Conservation (phyloP, 1,284 basidiomycete species). For the Fomitiporia mediterranea region DNA sequence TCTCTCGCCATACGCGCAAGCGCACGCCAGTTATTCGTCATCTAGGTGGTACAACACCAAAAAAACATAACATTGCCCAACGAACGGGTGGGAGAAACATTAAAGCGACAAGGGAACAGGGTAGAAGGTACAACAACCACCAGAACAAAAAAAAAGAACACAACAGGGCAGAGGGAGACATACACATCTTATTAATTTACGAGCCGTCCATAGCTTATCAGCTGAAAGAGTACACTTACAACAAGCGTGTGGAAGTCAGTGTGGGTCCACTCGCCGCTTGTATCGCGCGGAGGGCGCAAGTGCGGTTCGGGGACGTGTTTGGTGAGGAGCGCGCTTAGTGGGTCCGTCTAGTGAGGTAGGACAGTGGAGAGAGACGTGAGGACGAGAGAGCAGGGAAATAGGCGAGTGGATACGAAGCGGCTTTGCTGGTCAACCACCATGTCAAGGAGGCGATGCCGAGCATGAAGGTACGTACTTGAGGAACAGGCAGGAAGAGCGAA, state of each 20-base stretch:
- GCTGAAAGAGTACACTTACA: slow-evolving; percentile 42
- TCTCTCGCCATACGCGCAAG: slow-evolving; percentile 75
- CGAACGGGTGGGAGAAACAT: too few species aligned
- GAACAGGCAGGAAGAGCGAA: slow-evolving; percentile 78
- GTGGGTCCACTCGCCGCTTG: slow-evolving; percentile 65
- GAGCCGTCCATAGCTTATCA: slow-evolving; percentile 13
- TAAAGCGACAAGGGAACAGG: too few species aligned
- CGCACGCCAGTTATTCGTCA: slow-evolving; percentile 80
- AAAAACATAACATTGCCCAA: slow-evolving; percentile 1
- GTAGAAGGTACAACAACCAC: too few species aligned
- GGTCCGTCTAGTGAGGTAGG: slow-evolving; percentile 63
- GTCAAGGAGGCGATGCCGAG: slow-evolving; percentile 38
- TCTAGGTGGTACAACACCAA: slow-evolving; percentile 44
- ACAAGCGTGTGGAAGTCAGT: slow-evolving; percentile 71
- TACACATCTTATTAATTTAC: slow-evolving; percentile 17
- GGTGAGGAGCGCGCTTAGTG: slow-evolving; percentile 67
- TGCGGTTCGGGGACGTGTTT: slow-evolving; percentile 77
- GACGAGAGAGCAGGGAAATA: slow-evolving; percentile 16
- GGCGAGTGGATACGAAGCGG: slow-evolving; percentile 15
- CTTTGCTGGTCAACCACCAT: slow-evolving; percentile 52
- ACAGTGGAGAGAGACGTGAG: slow-evolving; percentile 25
- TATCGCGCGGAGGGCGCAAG: slow-evolving; percentile 63
- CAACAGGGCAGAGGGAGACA: neutral
- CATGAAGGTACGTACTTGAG: slow-evolving; percentile 60
- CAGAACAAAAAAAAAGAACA: neutral